phyloP scores from a whole-genome alignment of 1,139 yeast genomes.

The Dujonia santamariae region DNA sequence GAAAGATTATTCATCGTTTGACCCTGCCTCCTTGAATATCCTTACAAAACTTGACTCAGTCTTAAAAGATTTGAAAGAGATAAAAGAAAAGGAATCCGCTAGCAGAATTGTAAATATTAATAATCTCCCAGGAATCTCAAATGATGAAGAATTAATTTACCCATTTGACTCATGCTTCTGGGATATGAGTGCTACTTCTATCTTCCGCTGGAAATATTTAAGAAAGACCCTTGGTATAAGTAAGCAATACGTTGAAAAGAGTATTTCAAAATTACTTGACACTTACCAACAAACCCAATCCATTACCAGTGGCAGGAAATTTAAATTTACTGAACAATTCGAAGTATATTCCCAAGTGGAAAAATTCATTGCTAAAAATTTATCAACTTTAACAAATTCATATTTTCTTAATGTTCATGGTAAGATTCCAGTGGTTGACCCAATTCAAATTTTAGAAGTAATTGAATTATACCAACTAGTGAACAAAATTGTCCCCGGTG shows the following conservation, averaged over 20 bases:
- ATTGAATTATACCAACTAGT: conserved; percentile 28
- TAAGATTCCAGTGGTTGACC: conserved; percentile 34
- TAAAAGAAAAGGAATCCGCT: conserved; percentile 11
- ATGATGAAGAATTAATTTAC: conserved; percentile 2
- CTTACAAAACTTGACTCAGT: conserved; percentile 29
- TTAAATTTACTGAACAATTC: not conserved
- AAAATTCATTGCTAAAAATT: conserved; percentile 11
- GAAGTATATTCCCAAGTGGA: not conserved
- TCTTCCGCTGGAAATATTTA: conserved; percentile 33
- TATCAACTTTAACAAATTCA: conserved; percentile 23
- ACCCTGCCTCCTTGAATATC: conserved; percentile 25
- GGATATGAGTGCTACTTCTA: conserved; percentile 40
- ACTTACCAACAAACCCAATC: conserved; percentile 12
- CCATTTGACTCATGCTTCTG: conserved; percentile 25
- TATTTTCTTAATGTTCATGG: conserved; percentile 35
- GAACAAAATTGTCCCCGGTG: conserved; percentile 16
- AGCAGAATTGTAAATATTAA: not conserved
- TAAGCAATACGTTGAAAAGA: not conserved
- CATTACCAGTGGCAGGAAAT: not conserved
- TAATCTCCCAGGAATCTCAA: not conserved
- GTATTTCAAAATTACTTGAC: conserved; percentile 2
- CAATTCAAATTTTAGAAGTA: conserved; percentile 27
- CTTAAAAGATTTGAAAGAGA: conserved; percentile 23
- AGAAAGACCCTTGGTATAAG: not conserved
- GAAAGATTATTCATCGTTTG: conserved; percentile 23